These are phyloP conservation scores for Beta lomatogona DNA, from an alignment of 179 eudicot species.

Conservation along the genomic window DNA sequence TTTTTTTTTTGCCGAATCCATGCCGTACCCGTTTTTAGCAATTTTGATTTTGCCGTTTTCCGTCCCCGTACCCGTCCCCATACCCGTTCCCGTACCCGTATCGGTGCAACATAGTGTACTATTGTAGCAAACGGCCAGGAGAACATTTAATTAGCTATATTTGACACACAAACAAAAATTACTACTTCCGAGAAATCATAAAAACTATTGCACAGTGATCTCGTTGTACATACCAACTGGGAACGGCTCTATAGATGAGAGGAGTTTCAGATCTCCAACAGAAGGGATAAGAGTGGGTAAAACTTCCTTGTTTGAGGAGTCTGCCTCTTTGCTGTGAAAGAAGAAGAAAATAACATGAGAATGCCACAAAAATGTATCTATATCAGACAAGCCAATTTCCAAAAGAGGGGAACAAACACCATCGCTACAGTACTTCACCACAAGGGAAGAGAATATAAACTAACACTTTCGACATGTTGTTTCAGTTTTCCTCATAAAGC, in stretches of 20 bases:
- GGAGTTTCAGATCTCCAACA: constrained; percentile 99
- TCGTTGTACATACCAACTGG: constrained; percentile 67
- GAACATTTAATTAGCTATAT: not conserved
- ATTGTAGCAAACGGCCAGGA: not conserved
- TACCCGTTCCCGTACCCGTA: no score
- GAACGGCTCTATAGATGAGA: constrained; percentile 97
- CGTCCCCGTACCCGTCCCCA: no score
- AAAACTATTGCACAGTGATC: not conserved
- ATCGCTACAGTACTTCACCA: not conserved
- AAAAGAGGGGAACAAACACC: constrained; percentile 9
- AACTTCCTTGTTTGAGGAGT: constrained; percentile 83
- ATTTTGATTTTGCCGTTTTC: no score
- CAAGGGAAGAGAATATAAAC: not conserved
- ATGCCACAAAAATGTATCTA: not conserved
- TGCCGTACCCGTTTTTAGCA: no score
- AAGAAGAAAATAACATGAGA: constrained; percentile 14
- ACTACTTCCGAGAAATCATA: not conserved
- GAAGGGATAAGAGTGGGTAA: constrained; percentile 85
- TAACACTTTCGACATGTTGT: not conserved
- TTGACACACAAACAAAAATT: not conserved
- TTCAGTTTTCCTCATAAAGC: not conserved
- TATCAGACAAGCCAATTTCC: not conserved
- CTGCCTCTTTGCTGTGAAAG: constrained; percentile 66
- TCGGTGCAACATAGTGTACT: no score
- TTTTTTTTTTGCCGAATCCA: no score